phyloP scores from a whole-genome alignment of 2,329 filamentous ascomycete genomes.

The Xylariaceae sp. region DNA sequence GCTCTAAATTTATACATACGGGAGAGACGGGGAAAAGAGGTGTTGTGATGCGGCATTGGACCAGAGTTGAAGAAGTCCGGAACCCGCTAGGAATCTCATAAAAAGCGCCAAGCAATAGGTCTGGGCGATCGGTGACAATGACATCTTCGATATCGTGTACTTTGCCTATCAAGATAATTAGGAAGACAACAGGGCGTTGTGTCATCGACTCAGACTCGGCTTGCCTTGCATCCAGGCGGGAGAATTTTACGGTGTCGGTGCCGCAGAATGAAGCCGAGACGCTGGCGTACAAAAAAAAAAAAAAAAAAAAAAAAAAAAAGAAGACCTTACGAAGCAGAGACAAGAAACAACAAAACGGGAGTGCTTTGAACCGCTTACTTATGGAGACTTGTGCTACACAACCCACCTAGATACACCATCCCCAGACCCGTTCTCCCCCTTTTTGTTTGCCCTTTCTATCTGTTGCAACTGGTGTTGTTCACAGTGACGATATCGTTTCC shows the following conservation, averaged over 20 bases:
- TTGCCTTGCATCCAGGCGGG: conserved; percentile 8
- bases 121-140: background rate
- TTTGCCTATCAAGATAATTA: too few species aligned
- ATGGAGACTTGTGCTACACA: background rate
- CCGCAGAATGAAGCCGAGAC: conserved; percentile 11
- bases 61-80: background rate
- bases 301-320: background rate
- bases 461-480: background rate
- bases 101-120: conserved; percentile 1
- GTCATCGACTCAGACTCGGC: conserved; percentile 6
- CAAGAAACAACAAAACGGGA: background rate
- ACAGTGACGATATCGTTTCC: conserved; percentile 8
- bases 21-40: too few species aligned
- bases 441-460: background rate
- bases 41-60: background rate
- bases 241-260: conserved; percentile 2
- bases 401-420: too few species aligned
- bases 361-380: background rate
- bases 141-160: too few species aligned
- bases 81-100: background rate
- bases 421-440: background rate
- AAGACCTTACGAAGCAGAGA: too few species aligned
- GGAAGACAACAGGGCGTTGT: background rate
- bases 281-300: conserved; percentile 3
- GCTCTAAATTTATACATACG: too few species aligned